phyloP scores from a whole-genome alignment of 805 yeast species.

The Myxozyma udenii region DNA sequence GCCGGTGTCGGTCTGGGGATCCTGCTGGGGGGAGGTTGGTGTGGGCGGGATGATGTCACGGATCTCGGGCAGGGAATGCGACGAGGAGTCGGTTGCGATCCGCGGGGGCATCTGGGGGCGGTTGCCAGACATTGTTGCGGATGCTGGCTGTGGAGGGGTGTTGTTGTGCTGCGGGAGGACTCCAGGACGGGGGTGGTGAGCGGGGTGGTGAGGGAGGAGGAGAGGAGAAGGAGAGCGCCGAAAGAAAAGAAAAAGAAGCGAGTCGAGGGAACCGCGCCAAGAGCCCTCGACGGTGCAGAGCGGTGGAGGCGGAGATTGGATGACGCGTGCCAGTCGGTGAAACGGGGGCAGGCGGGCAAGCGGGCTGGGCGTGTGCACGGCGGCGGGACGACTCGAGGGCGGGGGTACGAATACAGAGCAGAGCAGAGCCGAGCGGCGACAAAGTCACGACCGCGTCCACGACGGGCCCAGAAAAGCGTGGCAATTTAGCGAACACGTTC shows the following conservation, averaged over 20 bases:
- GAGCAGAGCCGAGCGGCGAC: too few relatives aligned
- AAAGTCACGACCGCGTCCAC: too few relatives aligned
- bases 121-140: too few relatives aligned
- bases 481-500: too few relatives aligned
- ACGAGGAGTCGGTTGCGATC: too few relatives aligned
- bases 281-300: neutral
- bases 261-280: too few relatives aligned
- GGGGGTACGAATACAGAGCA: neutral
- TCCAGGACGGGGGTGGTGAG: neutral
- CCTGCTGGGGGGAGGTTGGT: conserved; percentile 1
- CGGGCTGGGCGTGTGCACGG: neutral
- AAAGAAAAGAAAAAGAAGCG: neutral
- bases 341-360: neutral
- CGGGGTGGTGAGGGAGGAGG: neutral
- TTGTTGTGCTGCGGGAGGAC: neutral
- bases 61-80: neutral
- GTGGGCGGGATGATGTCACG: conserved; percentile 14
- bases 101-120: too few relatives aligned
- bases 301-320: neutral
- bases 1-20: neutral
- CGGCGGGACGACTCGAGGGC: neutral
- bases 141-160: neutral
- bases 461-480: too few relatives aligned
- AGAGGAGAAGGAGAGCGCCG: neutral
- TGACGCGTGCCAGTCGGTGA: neutral